These are phyloP conservation scores for Penicillium sp. DNA, from an alignment of 2,329 filamentous ascomycete species.

Conservation along the genomic window DNA sequence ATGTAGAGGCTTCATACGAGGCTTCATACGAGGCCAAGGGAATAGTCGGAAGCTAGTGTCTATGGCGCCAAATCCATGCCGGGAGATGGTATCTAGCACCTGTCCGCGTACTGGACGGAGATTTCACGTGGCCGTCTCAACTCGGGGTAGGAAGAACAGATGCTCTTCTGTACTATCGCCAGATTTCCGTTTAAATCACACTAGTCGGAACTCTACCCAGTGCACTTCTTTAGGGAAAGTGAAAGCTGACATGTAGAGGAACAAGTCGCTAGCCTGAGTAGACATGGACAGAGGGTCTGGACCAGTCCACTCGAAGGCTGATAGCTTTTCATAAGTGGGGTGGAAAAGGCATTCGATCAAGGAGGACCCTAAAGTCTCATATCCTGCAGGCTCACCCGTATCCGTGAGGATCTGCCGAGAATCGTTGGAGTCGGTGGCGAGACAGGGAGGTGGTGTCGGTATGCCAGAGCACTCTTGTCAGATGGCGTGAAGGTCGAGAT, in stretches of 20 bases:
- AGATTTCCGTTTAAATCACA: neutral
- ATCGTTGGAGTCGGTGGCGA: neutral
- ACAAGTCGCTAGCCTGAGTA: neutral
- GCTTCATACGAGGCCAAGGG: too few species aligned
- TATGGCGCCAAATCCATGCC: neutral
- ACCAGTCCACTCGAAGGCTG: too few species aligned
- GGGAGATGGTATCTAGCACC: constrained; percentile 1
- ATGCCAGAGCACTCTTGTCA: constrained; percentile 3
- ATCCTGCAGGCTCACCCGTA: neutral
- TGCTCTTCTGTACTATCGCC: neutral
- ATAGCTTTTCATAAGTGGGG: too few species aligned
- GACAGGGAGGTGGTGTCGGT: constrained; percentile 4
- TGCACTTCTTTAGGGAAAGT: neutral
- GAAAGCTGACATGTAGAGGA: neutral
- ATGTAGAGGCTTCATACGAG: neutral
- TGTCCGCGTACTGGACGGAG: neutral
- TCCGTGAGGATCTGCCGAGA: neutral
- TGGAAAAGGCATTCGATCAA: neutral
- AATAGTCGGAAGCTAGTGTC: neutral
- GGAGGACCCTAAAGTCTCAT: neutral
- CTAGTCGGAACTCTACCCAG: neutral
- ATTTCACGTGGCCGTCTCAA: constrained; percentile 1
- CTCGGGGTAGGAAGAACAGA: constrained; percentile 1
- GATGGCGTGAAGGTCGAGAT: neutral
- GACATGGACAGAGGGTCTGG: too few species aligned